phyloP scores from a whole-genome alignment of 2,329 filamentous ascomycete species.

The Onygena corvina region DNA sequence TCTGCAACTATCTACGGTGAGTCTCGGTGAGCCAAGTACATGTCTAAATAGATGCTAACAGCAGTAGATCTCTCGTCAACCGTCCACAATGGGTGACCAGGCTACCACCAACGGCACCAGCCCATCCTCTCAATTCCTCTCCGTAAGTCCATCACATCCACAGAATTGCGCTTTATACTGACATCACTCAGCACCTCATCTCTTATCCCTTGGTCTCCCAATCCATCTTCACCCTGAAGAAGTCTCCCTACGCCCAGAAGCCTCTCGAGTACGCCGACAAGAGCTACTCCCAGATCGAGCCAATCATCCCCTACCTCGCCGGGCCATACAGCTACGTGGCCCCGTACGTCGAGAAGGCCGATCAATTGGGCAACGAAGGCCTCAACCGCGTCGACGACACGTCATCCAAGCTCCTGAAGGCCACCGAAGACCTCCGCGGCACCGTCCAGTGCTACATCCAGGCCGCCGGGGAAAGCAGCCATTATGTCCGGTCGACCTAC shows the following conservation, averaged over 20 bases:
- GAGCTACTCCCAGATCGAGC: slow-evolving; percentile 64
- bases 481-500: slow-evolving; percentile 35
- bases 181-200: slow-evolving; percentile 55
- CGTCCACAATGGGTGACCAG: slow-evolving; percentile 32
- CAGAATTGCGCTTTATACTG: neutral
- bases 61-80: neutral
- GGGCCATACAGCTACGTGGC: slow-evolving; percentile 71
- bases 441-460: slow-evolving; percentile 52
- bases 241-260: slow-evolving; percentile 71
- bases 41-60: no score
- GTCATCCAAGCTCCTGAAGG: slow-evolving; percentile 64
- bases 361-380: slow-evolving; percentile 62
- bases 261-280: slow-evolving; percentile 64
- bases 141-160: slow-evolving; percentile 20
- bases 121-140: slow-evolving; percentile 37
- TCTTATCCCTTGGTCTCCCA: slow-evolving; percentile 77
- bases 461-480: slow-evolving; percentile 47
- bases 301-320: slow-evolving; percentile 64
- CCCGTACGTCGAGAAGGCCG: slow-evolving; percentile 74
- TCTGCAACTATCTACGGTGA: no score
- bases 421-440: slow-evolving; percentile 56
- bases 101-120: slow-evolving; percentile 40
- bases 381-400: slow-evolving; percentile 56
- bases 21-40: no score
- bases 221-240: slow-evolving; percentile 63